Percentiles rank a stretch among this genome's conserved stretches.
Conservation (phyloP, 306 rosid genomes). For the Astragalus membranaceus region DNA sequence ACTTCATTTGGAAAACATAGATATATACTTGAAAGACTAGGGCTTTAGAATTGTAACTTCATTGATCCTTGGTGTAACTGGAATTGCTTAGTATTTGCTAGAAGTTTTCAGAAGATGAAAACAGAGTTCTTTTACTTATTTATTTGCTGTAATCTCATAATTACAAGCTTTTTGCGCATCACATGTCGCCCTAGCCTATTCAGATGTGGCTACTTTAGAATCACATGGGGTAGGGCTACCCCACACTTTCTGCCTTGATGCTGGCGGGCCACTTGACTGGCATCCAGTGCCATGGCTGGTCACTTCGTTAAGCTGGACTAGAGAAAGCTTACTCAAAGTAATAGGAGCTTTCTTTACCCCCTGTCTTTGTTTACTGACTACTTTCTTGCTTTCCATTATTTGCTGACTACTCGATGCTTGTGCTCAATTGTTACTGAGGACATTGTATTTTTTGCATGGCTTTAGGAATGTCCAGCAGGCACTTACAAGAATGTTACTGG, state of each 20-base stretch:
- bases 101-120: not conserved
- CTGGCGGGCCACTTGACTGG: not conserved
- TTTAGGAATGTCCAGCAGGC: constrained; percentile 93
- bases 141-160: not conserved
- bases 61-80: not conserved
- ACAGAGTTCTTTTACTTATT: not conserved
- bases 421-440: constrained; percentile 1
- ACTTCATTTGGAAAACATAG: not conserved
- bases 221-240: not conserved
- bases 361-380: not conserved
- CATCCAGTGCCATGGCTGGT: not conserved
- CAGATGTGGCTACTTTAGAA: not conserved
- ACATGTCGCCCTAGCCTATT: not conserved
- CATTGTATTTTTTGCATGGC: constrained; percentile 17
- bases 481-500: constrained; percentile 87
- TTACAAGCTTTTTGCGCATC: not conserved
- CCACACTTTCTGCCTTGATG: not conserved
- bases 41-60: not conserved
- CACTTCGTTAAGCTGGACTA: constrained; percentile 11
- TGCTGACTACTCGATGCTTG: constrained; percentile 19
- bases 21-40: not conserved
- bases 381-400: constrained; percentile 15
- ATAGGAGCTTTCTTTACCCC: constrained; percentile 1
- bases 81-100: not conserved
- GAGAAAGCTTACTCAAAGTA: not conserved